These are phyloP conservation scores for Hippophae rhamnoides DNA, from an alignment of 306 rosid species.

Conservation along the genomic window DNA sequence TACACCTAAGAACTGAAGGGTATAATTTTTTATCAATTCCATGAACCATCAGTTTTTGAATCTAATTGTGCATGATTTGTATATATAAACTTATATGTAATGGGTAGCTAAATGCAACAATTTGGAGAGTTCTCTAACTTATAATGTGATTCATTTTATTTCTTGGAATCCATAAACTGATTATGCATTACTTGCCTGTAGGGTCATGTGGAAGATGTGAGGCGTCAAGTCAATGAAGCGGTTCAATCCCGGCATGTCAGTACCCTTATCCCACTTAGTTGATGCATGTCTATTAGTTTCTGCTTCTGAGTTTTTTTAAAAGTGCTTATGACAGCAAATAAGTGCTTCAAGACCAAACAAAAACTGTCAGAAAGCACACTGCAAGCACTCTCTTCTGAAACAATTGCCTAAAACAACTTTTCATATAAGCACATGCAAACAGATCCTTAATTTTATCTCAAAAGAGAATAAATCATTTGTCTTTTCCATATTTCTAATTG, in stretches of 20 bases:
- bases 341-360: too few relatives aligned
- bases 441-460: too few relatives aligned
- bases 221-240: constrained; percentile 87
- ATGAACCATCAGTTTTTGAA: not conserved
- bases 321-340: too few relatives aligned
- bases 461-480: too few relatives aligned
- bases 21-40: too few relatives aligned
- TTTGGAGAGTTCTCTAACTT: constrained; percentile 1
- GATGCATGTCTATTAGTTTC: not conserved
- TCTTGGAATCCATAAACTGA: constrained; percentile 8
- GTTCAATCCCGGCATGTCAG: constrained; percentile 87
- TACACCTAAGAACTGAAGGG: too few relatives aligned
- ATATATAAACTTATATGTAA: constrained; percentile 4
- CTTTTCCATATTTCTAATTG: too few relatives aligned
- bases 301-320: not conserved
- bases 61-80: not conserved
- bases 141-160: not conserved
- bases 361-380: too few relatives aligned
- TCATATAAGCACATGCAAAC: too few relatives aligned
- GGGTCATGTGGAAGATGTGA: constrained; percentile 89
- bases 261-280: constrained; percentile 25
- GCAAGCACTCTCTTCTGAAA: too few relatives aligned
- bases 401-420: too few relatives aligned
- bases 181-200: constrained; percentile 31
- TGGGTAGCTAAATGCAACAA: not conserved